phyloP scores from a whole-genome alignment of 2,329 filamentous ascomycete genomes.

The Aureobasidium vineae region DNA sequence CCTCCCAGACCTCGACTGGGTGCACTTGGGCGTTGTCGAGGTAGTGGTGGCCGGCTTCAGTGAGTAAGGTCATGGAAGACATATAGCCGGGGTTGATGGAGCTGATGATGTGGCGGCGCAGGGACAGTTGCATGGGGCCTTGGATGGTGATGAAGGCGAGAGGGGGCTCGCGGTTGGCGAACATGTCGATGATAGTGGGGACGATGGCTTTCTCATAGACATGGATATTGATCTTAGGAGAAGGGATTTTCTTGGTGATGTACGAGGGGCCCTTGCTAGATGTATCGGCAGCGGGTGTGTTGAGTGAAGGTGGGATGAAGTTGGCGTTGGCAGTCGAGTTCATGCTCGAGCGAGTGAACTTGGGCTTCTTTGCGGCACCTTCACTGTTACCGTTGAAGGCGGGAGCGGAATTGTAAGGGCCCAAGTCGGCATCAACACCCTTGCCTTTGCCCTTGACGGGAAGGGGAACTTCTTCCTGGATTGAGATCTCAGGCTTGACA shows the following conservation, averaged over 20 bases:
- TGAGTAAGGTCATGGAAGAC: not conserved
- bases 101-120: slow-evolving; percentile 21
- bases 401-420: not conserved
- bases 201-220: slow-evolving; percentile 11
- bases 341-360: not conserved
- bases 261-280: not conserved
- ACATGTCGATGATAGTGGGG: not conserved
- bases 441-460: slow-evolving; percentile 5
- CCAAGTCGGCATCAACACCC: not conserved
- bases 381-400: not conserved
- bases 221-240: not conserved
- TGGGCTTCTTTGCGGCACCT: not conserved
- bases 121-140: slow-evolving; percentile 11
- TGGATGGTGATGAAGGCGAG: slow-evolving; percentile 18
- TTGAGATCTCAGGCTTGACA: slow-evolving; percentile 8
- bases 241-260: not conserved
- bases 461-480: not conserved
- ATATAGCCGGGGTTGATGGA: not conserved
- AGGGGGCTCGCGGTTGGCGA: not conserved
- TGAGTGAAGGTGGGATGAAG: not conserved
- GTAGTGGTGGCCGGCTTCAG: not conserved
- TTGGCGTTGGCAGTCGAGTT: not conserved
- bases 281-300: not conserved
- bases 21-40: not conserved
- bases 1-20: not conserved